Evolutionary conservation across 2,329 filamentous ascomycete genomes (phyloP).

Genomic region (Colletotrichum musicola): DNA sequence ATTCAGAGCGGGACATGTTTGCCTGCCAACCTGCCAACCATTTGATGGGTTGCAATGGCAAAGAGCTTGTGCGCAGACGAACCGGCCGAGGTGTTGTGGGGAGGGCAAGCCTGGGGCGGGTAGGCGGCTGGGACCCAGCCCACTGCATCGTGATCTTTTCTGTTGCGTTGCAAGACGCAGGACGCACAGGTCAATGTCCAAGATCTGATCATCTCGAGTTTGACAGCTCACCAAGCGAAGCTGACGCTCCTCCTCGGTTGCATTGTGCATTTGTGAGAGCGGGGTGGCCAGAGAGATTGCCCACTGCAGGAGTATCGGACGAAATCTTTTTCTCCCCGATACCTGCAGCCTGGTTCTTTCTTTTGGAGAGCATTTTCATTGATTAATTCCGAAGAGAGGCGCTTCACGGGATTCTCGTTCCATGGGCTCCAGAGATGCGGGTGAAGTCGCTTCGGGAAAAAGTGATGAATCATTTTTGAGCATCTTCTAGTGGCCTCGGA

Average conservation of each 20-base stretch:
- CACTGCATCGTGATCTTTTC: neutral
- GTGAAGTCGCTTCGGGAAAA: neutral
- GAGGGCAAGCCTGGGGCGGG: neutral
- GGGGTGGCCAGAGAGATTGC: neutral
- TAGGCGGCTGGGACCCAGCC: neutral
- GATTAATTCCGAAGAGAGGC: constrained; percentile 4
- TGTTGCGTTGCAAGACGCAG: neutral
- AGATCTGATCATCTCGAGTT: constrained; percentile 2
- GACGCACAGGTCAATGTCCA: constrained; percentile 8
- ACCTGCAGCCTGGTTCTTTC: constrained; percentile 13
- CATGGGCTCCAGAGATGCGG: neutral
- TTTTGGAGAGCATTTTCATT: neutral
- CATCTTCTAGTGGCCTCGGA: constrained; percentile 7
- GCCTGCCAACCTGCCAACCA: constrained; percentile 1
- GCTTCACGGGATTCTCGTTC: neutral
- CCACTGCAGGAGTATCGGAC: neutral
- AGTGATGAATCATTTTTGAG: constrained; percentile 22
- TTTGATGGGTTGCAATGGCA: constrained; percentile 11
- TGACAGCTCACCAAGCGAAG: constrained; percentile 21
- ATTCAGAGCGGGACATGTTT: constrained; percentile 13
- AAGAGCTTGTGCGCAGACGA: constrained; percentile 10
- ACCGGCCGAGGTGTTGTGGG: neutral
- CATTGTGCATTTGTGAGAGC: neutral
- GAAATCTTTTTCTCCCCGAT: neutral
- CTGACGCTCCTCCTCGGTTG: neutral